These are phyloP conservation scores for Fagopyrum homotropicum DNA, from an alignment of 148 eudicot species.

Conservation along the genomic window DNA sequence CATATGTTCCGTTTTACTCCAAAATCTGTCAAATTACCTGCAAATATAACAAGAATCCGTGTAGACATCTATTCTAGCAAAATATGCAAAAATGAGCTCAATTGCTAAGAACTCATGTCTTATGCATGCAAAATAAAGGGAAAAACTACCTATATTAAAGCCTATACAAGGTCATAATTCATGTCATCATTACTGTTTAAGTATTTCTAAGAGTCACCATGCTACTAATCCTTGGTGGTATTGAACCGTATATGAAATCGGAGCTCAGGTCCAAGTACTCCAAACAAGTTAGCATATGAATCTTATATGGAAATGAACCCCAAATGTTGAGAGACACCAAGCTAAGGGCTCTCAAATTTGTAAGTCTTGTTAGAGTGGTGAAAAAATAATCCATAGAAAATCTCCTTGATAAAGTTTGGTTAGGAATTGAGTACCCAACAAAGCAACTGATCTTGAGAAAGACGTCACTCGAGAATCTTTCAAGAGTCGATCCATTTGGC, in stretches of 20 bases:
- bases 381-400: conserved; percentile 70
- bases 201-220: conserved; percentile 46
- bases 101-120: too few relatives aligned
- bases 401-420: conserved; percentile 42
- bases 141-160: too few relatives aligned
- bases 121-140: too few relatives aligned
- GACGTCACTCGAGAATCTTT: too few relatives aligned
- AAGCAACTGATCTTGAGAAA: conserved; percentile 28
- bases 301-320: conserved; percentile 56
- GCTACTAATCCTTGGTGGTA: conserved; percentile 46
- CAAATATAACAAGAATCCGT: too few relatives aligned
- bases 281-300: conserved; percentile 47
- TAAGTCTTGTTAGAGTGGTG: conserved; percentile 55
- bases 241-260: conserved; percentile 52
- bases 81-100: too few relatives aligned
- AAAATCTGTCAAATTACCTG: too few relatives aligned
- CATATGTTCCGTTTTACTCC: too few relatives aligned
- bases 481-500: too few relatives aligned
- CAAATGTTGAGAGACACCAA: conserved; percentile 61
- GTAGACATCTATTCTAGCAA: too few relatives aligned
- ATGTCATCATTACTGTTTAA: too few relatives aligned
- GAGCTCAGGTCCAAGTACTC: conserved; percentile 59
- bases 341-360: conserved; percentile 44
- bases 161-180: too few relatives aligned
- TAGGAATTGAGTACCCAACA: conserved; percentile 46